Evolutionary conservation across 2,329 filamentous ascomycete genomes (phyloP), one percentile per base, ranked within the genome.

Genomic region (Colletotrichum lupini): DNA sequence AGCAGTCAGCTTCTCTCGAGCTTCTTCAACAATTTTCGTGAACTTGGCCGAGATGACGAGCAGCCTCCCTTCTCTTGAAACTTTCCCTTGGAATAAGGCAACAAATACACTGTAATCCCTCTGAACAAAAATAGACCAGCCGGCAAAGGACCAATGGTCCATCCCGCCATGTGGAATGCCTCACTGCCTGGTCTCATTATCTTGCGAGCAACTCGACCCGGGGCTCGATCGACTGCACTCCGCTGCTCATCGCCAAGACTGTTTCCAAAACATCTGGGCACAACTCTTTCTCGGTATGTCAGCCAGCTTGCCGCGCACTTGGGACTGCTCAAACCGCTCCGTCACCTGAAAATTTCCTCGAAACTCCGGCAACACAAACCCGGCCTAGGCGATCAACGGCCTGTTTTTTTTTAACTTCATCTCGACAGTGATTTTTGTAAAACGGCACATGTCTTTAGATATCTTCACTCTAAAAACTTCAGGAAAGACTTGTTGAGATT

Each of bases 301-400:
- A 22, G 28, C 8, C 35, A 60, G 52, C 19, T 49, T 53, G 53
- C 67, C 46, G 55, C 52, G 49, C 60, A 3, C 30, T 61, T 73
- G 46, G 55, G 19, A 61, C 52, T 22, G 26, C 59, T 19, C 32
- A 14, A 67, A 52, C 61, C 14, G 35, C 46, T 56, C 42, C 19
- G 57, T 68, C 26, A 9, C n/a, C 35, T 57, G 35, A 16, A 32
- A 22, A 9, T 26, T 37, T 68, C 59, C 53, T 19, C 67, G 35
- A 14, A 46, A 49, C 12, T 37, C 9, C 56, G 28, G 56, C 28
- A 26, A 61, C 24, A 28, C 60, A 12, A 14, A 7, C n/a, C 56
- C 30, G 56, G 67, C 46, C 60, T 70, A 66, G 67, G 60, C 67
- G 35, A 26, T 30, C 24, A 37, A 19, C 16, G 56, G 53, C 16